Conservation (phyloP, 352 stramenopile genomes). For the Globisporangium apiculatum region DNA sequence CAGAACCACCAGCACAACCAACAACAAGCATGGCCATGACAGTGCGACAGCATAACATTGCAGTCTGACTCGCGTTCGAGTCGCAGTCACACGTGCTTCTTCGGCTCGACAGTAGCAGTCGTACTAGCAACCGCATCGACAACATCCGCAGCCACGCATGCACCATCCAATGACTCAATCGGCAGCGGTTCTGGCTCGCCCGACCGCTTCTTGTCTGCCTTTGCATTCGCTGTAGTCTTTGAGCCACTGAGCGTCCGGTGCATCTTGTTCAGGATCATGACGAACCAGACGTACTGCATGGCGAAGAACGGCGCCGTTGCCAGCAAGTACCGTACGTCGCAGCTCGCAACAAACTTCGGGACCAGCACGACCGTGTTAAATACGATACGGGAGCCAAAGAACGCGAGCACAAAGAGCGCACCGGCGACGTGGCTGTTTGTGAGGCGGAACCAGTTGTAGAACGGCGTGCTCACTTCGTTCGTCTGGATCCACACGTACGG, state of each 20-base stretch:
- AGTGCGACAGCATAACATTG: neutral
- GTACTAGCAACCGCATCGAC: too few relatives aligned
- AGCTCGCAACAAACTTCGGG: slow-evolving; percentile 30
- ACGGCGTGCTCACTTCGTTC: slow-evolving; percentile 73
- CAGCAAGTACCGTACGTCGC: slow-evolving; percentile 45
- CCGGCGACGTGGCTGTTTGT: slow-evolving; percentile 50
- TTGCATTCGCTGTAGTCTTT: neutral
- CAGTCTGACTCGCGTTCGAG: too few relatives aligned
- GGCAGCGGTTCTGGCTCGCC: neutral
- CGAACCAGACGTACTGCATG: slow-evolving; percentile 73
- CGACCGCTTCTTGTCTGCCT: neutral
- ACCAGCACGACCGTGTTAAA: slow-evolving; percentile 70
- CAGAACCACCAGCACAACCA: too few relatives aligned
- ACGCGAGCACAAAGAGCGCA: slow-evolving; percentile 44
- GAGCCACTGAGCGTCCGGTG: slow-evolving; percentile 3
- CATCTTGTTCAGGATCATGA: slow-evolving; percentile 64
- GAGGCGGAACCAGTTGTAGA: slow-evolving; percentile 79
- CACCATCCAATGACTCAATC: too few relatives aligned
- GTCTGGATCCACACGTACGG: slow-evolving; percentile 81
- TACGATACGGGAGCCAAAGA: slow-evolving; percentile 62
- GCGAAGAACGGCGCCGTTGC: slow-evolving; percentile 58
- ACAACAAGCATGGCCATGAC: neutral
- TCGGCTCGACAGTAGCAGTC: neutral
- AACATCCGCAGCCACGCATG: too few relatives aligned
- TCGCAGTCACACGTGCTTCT: slow-evolving; percentile 6